These are phyloP conservation scores for Wickerhamia fluorescens DNA, from an alignment of 805 yeast genomes.

Conservation along the genomic window DNA sequence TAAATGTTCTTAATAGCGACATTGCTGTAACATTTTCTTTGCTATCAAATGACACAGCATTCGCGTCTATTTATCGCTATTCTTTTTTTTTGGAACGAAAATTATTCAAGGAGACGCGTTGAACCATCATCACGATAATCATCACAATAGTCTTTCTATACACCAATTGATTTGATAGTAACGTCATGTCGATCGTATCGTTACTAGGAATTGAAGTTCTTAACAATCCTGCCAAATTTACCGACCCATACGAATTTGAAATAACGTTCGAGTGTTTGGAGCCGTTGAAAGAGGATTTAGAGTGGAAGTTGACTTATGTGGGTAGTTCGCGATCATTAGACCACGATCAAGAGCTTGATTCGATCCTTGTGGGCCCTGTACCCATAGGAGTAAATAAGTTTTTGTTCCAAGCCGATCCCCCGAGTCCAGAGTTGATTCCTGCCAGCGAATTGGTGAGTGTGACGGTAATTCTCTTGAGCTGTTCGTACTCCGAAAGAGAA, in stretches of 20 bases:
- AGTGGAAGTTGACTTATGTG: slow-evolving; percentile 96
- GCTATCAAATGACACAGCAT: too few species aligned
- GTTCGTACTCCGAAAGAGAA: slow-evolving; percentile 89
- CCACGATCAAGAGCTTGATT: slow-evolving; percentile 95
- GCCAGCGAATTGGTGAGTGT: slow-evolving; percentile 93
- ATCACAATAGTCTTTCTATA: slow-evolving; percentile 1
- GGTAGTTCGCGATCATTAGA: slow-evolving; percentile 92
- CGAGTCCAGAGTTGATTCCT: slow-evolving; percentile 92
- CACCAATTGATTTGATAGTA: slow-evolving; percentile 1
- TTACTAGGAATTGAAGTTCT: slow-evolving; percentile 84
- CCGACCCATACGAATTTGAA: slow-evolving; percentile 92
- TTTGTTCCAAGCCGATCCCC: slow-evolving; percentile 91
- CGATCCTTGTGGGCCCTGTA: slow-evolving; percentile 96
- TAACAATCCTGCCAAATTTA: slow-evolving; percentile 90
- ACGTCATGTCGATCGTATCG: slow-evolving; percentile 86
- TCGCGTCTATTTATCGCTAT: too few species aligned
- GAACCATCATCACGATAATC: neutral
- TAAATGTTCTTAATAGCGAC: too few species aligned
- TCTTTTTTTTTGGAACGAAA: too few species aligned
- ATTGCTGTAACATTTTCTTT: too few species aligned
- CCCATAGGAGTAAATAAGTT: slow-evolving; percentile 97
- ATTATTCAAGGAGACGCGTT: too few species aligned
- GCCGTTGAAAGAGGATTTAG: slow-evolving; percentile 84
- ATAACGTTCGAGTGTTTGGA: slow-evolving; percentile 96
- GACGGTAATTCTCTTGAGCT: slow-evolving; percentile 86